These are phyloP conservation scores for Rhizophagus prolifer DNA, from an alignment of 192 early-diverging fungal species.

Conservation along the genomic window DNA sequence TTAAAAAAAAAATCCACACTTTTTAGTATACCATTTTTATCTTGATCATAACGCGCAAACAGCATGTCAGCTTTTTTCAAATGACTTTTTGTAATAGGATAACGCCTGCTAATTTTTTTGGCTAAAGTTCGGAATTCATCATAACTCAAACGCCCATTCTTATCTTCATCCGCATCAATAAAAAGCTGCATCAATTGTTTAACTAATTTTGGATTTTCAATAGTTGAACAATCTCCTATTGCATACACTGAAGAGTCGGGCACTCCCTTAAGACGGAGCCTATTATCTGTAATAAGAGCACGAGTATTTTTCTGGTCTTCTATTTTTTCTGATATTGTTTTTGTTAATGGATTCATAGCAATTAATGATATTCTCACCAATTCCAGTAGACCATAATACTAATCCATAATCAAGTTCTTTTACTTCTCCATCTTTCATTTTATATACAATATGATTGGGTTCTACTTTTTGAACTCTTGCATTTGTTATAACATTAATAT, in stretches of 20 bases:
- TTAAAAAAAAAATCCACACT: not conserved
- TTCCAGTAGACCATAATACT: slow-evolving; percentile 58
- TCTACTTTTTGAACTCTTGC: slow-evolving; percentile 64
- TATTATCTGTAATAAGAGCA: slow-evolving; percentile 59
- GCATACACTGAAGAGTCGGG: slow-evolving; percentile 60
- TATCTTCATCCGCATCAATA: slow-evolving; percentile 50
- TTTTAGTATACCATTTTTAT: slow-evolving; percentile 39
- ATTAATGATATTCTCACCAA: slow-evolving; percentile 34
- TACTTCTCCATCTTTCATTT: slow-evolving; percentile 42
- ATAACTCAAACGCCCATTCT: slow-evolving; percentile 45
- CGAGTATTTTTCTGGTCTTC: slow-evolving; percentile 54
- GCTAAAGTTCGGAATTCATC: slow-evolving; percentile 50
- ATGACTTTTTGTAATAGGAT: slow-evolving; percentile 56
- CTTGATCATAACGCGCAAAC: slow-evolving; percentile 50
- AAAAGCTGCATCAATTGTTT: slow-evolving; percentile 47
- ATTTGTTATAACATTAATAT: slow-evolving; percentile 67
- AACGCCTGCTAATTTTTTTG: slow-evolving; percentile 41
- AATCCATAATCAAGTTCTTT: slow-evolving; percentile 47
- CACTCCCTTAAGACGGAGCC: slow-evolving; percentile 57
- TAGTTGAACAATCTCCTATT: slow-evolving; percentile 73
- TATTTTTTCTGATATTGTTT: slow-evolving; percentile 48
- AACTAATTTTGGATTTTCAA: slow-evolving; percentile 63
- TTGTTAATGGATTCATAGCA: slow-evolving; percentile 57
- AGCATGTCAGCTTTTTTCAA: slow-evolving; percentile 45
- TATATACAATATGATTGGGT: slow-evolving; percentile 53